Evolutionary conservation across 345 rosid genomes (phyloP).

Genomic region (Hevea brasiliensis): DNA sequence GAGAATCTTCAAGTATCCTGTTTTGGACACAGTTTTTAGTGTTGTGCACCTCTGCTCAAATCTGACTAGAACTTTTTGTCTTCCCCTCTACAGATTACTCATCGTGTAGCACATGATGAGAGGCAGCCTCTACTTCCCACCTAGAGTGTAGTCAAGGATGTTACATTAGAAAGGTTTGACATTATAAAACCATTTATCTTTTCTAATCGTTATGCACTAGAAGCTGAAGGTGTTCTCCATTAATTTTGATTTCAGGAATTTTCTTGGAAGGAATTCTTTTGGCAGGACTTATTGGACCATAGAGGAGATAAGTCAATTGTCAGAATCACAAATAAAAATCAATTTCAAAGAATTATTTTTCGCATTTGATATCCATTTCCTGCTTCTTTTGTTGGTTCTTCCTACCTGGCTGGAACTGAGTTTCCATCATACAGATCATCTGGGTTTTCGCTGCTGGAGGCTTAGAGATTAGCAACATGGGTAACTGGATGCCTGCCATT

Average conservation of each 20-base stretch:
- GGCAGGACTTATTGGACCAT: conserved; percentile 32
- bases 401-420: neutral
- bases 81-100: conserved; percentile 46
- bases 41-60: neutral
- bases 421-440: conserved; percentile 5
- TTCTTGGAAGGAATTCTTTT: conserved; percentile 38
- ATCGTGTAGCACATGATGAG: conserved; percentile 50
- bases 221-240: neutral
- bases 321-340: conserved; percentile 20
- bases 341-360: conserved; percentile 10
- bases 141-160: conserved; percentile 24
- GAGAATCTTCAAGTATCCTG: neutral
- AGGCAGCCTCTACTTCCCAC: conserved; percentile 60
- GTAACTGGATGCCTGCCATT: conserved; percentile 14
- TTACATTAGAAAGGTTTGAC: conserved; percentile 10
- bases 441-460: conserved; percentile 1
- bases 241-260: conserved; percentile 28
- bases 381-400: conserved; percentile 4
- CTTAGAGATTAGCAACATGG: conserved; percentile 14
- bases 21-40: neutral
- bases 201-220: neutral
- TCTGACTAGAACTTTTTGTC: neutral
- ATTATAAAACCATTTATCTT: neutral
- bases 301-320: conserved; percentile 33
- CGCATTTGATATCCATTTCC: conserved; percentile 15